Evolutionary conservation across 352 stramenopile genomes (phyloP), one percentile per base, ranked within the genome.

Genomic region (Globisporangium acanthophoron): DNA sequence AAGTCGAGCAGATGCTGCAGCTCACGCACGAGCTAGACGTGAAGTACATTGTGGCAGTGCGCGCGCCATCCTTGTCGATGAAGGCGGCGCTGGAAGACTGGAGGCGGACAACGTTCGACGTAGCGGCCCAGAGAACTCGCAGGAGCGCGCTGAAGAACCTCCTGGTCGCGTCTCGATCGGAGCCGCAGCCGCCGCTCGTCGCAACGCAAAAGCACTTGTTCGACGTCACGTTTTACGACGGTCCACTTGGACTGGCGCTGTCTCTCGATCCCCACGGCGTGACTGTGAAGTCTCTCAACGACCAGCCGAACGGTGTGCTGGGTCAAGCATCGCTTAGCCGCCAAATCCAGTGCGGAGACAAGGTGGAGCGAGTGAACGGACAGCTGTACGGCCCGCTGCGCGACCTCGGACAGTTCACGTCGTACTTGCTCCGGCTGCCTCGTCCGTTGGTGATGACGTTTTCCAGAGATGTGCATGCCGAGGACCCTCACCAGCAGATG

Each of bases 331-430:
- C 81, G 4, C 51, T 82, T 18, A 90, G 74, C 43, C 76, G 82
- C 7, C 58, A 62, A 15, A 87, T 94, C 50, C 61, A 64, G 27
- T 65, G 67, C 1, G 85, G 83, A n/a, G 85, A 94, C 51, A 59
- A 87, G 45, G 82, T 94, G 52, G 82, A 92, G 55, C 65, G 59
- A 35, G 75, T 94, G 16, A 92, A 94, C 58, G 82, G 74, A 18
- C 72, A 80, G 27, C 47, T 57, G 1, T 88, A 90, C 48, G 85
- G 85, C 8, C 48, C 71, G 20, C 56, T 94, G 18, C 76, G 59
- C 13, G 83, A 92, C 69, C 62, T 94, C 33, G 91, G 79, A 27
- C 80, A 94, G 64, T 94, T 94, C 45, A 94, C 85, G 4, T 75
- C 83, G 7, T 79, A 64, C 47, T 56, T 94, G 41, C 65, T 90